phyloP scores from a whole-genome alignment of 169 alveolate genomes.

The Eimeria praecox region DNA sequence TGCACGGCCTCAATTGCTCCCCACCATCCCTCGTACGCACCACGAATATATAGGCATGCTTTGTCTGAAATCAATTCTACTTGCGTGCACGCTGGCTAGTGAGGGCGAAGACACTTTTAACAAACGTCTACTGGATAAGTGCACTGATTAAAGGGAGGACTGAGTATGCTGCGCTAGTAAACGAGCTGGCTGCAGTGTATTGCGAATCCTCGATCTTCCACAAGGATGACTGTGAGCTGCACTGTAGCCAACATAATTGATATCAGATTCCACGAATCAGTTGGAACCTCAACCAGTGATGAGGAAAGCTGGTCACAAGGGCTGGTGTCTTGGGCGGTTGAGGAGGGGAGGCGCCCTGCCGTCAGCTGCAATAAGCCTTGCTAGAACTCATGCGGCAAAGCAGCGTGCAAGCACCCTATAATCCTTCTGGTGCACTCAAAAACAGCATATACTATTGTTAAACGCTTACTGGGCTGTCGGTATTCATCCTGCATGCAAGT shows the following conservation, averaged over 20 bases:
- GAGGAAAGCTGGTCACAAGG: too few relatives aligned
- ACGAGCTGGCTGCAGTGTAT: not conserved
- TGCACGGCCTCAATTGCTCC: not conserved
- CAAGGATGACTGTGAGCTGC: too few relatives aligned
- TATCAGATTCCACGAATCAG: too few relatives aligned
- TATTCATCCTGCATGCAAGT: not conserved
- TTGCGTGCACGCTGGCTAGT: not conserved
- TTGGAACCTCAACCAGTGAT: too few relatives aligned
- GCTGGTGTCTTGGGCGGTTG: too few relatives aligned
- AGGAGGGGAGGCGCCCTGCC: too few relatives aligned
- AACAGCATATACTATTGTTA: not conserved
- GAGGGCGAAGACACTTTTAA: not conserved
- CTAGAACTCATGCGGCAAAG: not conserved
- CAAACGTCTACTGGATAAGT: not conserved
- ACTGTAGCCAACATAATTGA: too few relatives aligned
- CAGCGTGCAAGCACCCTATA: not conserved
- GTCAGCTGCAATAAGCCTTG: not conserved
- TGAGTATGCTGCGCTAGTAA: not conserved
- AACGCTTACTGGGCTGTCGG: not conserved
- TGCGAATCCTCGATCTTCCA: too few relatives aligned
- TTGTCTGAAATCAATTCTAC: not conserved
- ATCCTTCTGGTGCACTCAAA: not conserved
- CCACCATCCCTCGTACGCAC: not conserved
- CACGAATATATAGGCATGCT: not conserved
- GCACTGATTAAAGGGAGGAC: not conserved